phyloP scores from a whole-genome alignment of 148 eudicot genomes.

The Heliosperma pusillum region DNA sequence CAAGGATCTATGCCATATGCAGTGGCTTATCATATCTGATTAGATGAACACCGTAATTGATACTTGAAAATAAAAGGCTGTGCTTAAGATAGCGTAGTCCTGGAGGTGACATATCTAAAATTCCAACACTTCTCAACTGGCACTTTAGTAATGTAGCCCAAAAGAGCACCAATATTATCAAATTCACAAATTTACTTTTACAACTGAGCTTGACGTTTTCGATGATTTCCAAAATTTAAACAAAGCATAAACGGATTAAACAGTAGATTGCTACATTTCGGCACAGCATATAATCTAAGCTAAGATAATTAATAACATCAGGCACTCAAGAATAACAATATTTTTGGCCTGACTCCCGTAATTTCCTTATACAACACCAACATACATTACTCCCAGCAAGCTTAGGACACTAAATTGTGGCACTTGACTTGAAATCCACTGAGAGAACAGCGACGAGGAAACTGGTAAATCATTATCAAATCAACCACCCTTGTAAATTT shows the following conservation, averaged over 20 bases:
- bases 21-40: neutral
- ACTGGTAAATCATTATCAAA: neutral
- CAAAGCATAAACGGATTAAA: neutral
- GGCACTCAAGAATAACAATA: neutral
- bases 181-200: neutral
- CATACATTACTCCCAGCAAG: neutral
- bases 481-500: neutral
- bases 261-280: no score
- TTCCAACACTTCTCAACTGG: neutral
- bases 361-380: neutral
- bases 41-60: neutral
- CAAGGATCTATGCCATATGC: no score
- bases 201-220: neutral
- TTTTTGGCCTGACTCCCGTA: neutral
- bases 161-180: neutral
- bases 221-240: neutral
- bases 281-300: no score
- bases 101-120: neutral
- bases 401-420: no score
- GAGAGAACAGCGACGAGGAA: neutral
- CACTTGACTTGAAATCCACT: neutral
- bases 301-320: neutral
- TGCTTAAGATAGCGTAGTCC: neutral
- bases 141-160: neutral
- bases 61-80: neutral